A percentile compares a stretch with the other conserved stretches of the same genome.
Evolutionary conservation across 1,284 basidiomycete genomes (phyloP).

Genomic region (Puccinia polysora): DNA sequence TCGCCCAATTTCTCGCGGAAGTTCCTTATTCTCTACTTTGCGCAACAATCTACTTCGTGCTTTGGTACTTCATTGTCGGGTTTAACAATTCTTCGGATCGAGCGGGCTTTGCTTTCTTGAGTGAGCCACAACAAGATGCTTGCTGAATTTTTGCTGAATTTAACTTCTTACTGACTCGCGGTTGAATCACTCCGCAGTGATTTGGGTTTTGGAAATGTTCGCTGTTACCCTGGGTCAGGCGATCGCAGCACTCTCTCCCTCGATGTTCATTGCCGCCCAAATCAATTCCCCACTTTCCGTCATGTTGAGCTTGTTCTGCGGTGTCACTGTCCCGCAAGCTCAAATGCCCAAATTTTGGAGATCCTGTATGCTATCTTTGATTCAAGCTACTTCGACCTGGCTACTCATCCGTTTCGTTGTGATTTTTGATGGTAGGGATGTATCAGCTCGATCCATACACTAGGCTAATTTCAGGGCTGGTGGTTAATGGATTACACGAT

Average conservation of each 20-base stretch:
- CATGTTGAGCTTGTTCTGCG: conserved; percentile 45
- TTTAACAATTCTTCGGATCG: conserved; percentile 7
- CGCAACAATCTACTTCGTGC: conserved; percentile 69
- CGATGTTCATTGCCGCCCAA: conserved; percentile 35
- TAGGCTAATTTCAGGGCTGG: conserved; percentile 59
- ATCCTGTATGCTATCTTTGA: conserved; percentile 61
- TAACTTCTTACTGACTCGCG: too few species aligned
- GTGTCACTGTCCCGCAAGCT: conserved; percentile 53
- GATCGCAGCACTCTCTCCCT: conserved; percentile 36
- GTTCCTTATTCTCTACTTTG: conserved; percentile 69
- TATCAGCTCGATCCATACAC: conserved; percentile 60
- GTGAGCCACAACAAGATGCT: conserved; percentile 28
- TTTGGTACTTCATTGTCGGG: conserved; percentile 45
- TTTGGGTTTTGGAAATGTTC: conserved; percentile 39
- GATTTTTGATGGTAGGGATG: conserved; percentile 44
- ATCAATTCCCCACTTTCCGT: conserved; percentile 22
- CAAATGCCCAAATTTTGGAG: conserved; percentile 68
- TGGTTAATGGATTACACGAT: conserved; percentile 43
- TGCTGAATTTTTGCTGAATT: background rate
- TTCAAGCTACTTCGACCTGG: background rate
- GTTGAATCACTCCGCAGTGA: conserved; percentile 9
- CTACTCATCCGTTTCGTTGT: background rate
- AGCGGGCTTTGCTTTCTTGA: conserved; percentile 37
- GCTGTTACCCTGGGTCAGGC: conserved; percentile 38
- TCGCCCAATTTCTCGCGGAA: conserved; percentile 75